Evolutionary conservation across 371 early-diverging fungal genomes (phyloP).

Genomic region (Umbelopsis sp.): DNA sequence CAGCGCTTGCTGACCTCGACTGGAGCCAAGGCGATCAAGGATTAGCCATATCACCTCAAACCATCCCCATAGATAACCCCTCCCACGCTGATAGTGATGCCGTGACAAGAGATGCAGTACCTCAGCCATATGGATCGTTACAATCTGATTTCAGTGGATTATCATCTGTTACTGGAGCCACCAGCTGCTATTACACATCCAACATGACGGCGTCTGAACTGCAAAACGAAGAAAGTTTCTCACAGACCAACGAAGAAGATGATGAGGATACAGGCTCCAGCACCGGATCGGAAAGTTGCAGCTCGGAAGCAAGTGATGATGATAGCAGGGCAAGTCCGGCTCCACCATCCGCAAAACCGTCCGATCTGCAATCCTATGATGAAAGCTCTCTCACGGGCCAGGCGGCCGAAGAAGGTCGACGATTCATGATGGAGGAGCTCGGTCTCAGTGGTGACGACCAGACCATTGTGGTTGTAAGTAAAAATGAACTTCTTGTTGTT

Average conservation of each 20-base stretch:
- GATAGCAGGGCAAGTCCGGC: background rate
- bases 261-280: background rate
- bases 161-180: background rate
- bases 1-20: conserved; percentile 19
- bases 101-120: background rate
- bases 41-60: background rate
- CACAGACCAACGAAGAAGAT: background rate
- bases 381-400: background rate
- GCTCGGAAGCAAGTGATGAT: conserved; percentile 1
- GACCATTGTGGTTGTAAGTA: conserved; percentile 48
- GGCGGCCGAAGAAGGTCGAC: conserved; percentile 25
- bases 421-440: conserved; percentile 38
- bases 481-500: too few species aligned
- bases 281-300: background rate
- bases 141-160: background rate
- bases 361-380: background rate
- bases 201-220: background rate
- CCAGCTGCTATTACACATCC: conserved; percentile 11
- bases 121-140: background rate
- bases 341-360: background rate
- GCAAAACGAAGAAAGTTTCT: background rate
- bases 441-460: conserved; percentile 50
- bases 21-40: conserved; percentile 8
- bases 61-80: background rate
- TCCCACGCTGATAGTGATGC: background rate